Percentiles rank a stretch among this genome's conserved stretches.
These are phyloP conservation scores for Brassica napus DNA, from an alignment of 345 rosid genomes.

Conservation along the genomic window DNA sequence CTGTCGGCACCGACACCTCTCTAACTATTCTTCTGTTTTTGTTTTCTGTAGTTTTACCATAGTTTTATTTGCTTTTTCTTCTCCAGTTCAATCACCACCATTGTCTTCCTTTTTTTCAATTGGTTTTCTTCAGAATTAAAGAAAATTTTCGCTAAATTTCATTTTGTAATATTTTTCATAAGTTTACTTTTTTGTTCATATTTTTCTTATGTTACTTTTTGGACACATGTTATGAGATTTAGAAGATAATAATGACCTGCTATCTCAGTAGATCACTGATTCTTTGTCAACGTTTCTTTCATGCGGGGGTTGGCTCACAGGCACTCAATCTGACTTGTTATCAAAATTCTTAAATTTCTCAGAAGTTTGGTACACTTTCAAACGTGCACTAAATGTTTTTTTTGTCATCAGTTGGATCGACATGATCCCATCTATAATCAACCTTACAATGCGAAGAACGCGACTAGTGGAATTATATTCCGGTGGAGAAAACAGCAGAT, in stretches of 20 bases:
- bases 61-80: constrained; percentile 5
- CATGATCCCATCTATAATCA: neutral
- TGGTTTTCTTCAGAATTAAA: neutral
- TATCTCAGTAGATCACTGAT: neutral
- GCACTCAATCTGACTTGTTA: neutral
- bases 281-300: constrained; percentile 2
- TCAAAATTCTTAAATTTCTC: neutral
- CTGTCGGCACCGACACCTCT: constrained; percentile 45
- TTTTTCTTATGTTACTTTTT: neutral
- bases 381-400: neutral
- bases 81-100: neutral
- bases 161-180: neutral
- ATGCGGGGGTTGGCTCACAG: constrained; percentile 3
- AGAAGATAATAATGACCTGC: neutral
- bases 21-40: constrained; percentile 22
- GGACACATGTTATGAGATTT: neutral
- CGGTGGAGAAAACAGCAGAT: neutral
- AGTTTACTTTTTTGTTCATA: neutral
- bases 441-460: neutral
- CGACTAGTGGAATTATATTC: neutral
- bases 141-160: constrained; percentile 6
- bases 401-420: neutral
- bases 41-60: neutral
- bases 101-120: neutral
- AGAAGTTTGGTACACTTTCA: neutral